Percentiles rank a stretch among this genome's conserved stretches.
phyloP scores from a whole-genome alignment of 441 rosid species.

The Daphne laureola region DNA sequence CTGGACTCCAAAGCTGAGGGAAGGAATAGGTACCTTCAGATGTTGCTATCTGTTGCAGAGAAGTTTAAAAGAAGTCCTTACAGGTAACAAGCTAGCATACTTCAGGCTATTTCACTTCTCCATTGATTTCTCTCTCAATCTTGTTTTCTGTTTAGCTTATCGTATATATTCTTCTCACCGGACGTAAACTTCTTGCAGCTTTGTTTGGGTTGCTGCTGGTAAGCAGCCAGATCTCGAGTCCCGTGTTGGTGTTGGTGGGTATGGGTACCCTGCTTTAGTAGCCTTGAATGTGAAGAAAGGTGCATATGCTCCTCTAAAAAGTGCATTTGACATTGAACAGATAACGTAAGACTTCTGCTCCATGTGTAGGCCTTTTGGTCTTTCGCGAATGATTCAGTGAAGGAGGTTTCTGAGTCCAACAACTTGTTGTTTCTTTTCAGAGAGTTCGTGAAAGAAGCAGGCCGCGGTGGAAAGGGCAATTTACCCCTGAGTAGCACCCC shows the following conservation, averaged over 20 bases:
- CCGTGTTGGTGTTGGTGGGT: slow-evolving; percentile 87
- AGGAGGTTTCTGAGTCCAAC: not conserved
- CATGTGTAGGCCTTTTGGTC: not conserved
- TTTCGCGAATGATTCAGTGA: slow-evolving; percentile 8
- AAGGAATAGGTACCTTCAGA: slow-evolving; percentile 78
- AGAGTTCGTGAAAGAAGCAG: slow-evolving; percentile 93
- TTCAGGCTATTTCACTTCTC: not conserved
- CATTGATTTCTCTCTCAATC: slow-evolving; percentile 1
- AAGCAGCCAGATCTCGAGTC: slow-evolving; percentile 87
- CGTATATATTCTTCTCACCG: not conserved
- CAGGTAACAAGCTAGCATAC: slow-evolving; percentile 38
- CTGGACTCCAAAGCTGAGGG: slow-evolving; percentile 98
- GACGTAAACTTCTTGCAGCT: slow-evolving; percentile 34
- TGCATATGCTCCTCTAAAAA: slow-evolving; percentile 88
- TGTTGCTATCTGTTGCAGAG: slow-evolving; percentile 79
- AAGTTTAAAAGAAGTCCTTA: slow-evolving; percentile 86
- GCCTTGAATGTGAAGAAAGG: slow-evolving; percentile 93
- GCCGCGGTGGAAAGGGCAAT: slow-evolving; percentile 91
- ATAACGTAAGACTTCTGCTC: slow-evolving; percentile 44
- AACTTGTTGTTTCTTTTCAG: slow-evolving; percentile 31
- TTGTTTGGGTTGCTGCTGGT: slow-evolving; percentile 88
- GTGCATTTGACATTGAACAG: slow-evolving; percentile 86
- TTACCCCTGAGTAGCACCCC: slow-evolving; percentile 60
- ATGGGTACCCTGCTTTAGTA: slow-evolving; percentile 93
- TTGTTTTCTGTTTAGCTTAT: not conserved